Base-by-base conservation (phyloP, 345 rosid species). In the Clarkia xantiana region DNA sequence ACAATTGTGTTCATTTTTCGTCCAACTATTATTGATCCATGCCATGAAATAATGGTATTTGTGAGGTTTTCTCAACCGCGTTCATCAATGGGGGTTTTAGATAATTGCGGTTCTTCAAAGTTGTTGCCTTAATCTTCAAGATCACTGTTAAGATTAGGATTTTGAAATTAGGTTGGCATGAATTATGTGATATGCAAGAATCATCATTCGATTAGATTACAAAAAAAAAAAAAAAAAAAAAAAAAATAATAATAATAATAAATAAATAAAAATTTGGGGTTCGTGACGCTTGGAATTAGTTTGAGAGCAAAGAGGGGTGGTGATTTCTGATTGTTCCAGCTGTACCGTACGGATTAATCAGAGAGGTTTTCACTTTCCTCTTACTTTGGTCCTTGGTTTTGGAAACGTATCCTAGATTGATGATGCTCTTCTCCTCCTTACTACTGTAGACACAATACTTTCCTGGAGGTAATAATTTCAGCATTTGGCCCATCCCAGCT, bases 281-380 rank as follows among this genome's bases (percentile, higher is more conserved):
- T 51, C 56, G 56, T 57, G 57, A 29, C 60, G 58, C 51, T 60
- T 39, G 47, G 52, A 52, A 55, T 51, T 22, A 57, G 55, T 40
- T 14, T 40, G 29, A 54, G 42, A 49, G 51, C 43, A 22, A 22
- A 22, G 25, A 53, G 42, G 36, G 40, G 52, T 52, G 44, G 41
- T 45, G 41, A 59, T 44, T 66, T 18, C 60, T 44, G 52, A 62
- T 44, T 63, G 69, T 62, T 66, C 70, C 75, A 70, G 75, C 78
- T 64, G 75, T 61, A 47, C 51, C 14, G 67, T 63, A 68, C 71
- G 57, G 42, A 47, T 47, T 61, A 63, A 61, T 51, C 40, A 60
- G 59, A 47, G 59, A 42, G 44, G 11, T 52, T 49, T 41, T n/a
- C 44, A n/a, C n/a, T 60, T 52, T 56, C 67, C 42, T 53, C n/a